Evolutionary conservation across 768 basidiomycete species (phyloP).

Genomic region (Galerina sulciceps): DNA sequence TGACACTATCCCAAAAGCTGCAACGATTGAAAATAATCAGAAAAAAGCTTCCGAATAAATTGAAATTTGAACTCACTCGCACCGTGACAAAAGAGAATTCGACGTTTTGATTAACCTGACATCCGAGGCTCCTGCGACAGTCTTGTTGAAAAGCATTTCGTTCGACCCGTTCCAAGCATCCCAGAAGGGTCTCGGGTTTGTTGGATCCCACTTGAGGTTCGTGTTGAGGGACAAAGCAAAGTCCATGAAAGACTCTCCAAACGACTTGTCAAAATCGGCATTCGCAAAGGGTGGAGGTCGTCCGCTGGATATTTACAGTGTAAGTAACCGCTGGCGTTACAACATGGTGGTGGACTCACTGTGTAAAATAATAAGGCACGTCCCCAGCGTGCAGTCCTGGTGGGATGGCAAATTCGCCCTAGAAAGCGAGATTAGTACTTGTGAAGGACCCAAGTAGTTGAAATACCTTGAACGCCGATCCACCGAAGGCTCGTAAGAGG

Average conservation of each 20-base stretch:
- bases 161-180: conserved; percentile 24
- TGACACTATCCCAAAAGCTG: too few species aligned
- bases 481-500: conserved; percentile 34
- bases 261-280: conserved; percentile 37
- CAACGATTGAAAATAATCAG: not conserved
- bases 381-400: conserved; percentile 44
- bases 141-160: conserved; percentile 55
- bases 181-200: conserved; percentile 44
- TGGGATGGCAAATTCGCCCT: conserved; percentile 50
- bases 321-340: not conserved
- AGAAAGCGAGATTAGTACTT: not conserved
- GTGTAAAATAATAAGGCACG: conserved; percentile 43
- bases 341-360: conserved; percentile 28
- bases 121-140: conserved; percentile 30
- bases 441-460: not conserved
- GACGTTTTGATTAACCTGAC: conserved; percentile 35
- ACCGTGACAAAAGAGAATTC: conserved; percentile 36
- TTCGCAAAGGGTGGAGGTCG: conserved; percentile 35
- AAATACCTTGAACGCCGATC: conserved; percentile 33
- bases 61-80: conserved; percentile 26
- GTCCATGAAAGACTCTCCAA: conserved; percentile 41
- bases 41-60: too few species aligned
- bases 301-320: conserved; percentile 5
- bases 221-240: conserved; percentile 37
- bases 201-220: conserved; percentile 31